A percentile compares a stretch with the other conserved stretches of the same genome.
These are phyloP conservation scores for Lentinula raphanica DNA, from an alignment of 768 basidiomycete species.

Conservation along the genomic window DNA sequence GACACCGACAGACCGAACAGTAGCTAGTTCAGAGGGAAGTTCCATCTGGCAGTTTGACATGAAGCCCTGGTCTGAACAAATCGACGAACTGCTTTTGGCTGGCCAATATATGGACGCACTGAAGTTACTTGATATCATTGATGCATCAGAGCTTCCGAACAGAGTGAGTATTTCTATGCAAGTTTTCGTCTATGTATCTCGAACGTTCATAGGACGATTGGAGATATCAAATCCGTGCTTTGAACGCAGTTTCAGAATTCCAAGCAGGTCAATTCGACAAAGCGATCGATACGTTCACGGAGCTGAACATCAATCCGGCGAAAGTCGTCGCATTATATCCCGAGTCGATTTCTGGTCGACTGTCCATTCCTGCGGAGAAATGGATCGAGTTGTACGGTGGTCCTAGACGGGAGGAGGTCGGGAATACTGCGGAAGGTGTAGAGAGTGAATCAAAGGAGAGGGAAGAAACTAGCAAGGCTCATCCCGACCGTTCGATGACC, in stretches of 20 bases:
- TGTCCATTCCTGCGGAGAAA: constrained; percentile 59
- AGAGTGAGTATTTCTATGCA: constrained; percentile 42
- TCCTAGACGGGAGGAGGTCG: constrained; percentile 25
- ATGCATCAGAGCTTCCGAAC: constrained; percentile 52
- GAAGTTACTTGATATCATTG: constrained; percentile 68
- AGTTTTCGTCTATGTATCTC: neutral
- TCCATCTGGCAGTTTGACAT: constrained; percentile 73
- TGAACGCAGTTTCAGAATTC: constrained; percentile 80
- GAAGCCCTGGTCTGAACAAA: constrained; percentile 71
- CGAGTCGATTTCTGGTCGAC: constrained; percentile 70
- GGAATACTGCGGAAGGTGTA: constrained; percentile 17
- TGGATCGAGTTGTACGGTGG: constrained; percentile 90
- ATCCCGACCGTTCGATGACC: constrained; percentile 17
- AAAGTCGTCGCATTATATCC: constrained; percentile 91
- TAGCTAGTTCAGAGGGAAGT: constrained; percentile 65
- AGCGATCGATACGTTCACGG: constrained; percentile 84
- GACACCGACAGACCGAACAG: constrained; percentile 68
- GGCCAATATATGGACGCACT: constrained; percentile 76
- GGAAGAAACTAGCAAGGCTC: constrained; percentile 10
- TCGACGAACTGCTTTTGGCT: constrained; percentile 73
- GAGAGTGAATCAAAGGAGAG: constrained; percentile 18
- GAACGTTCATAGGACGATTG: constrained; percentile 42
- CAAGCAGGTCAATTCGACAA: constrained; percentile 59
- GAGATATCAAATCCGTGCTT: constrained; percentile 53
- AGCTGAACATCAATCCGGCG: constrained; percentile 87